Conservation (phyloP, 2,329 filamentous ascomycete genomes). For the Keithomyces neogunnii region DNA sequence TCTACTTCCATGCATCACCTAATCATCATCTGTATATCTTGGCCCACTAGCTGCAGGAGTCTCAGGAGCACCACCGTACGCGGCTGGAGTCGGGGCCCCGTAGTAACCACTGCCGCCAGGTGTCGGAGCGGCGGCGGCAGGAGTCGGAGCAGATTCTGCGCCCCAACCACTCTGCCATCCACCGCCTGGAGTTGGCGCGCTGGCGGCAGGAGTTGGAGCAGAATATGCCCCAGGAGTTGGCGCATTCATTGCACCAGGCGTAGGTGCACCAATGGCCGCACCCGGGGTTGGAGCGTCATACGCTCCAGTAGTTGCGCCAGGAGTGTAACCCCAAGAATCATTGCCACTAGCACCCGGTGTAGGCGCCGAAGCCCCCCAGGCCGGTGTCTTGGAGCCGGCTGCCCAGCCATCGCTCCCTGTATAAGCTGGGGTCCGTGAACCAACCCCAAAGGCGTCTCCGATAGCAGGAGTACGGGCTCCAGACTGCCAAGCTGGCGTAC, state of each 20-base stretch:
- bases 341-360: constrained; percentile 49
- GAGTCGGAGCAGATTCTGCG: constrained; percentile 57
- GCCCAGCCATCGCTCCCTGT: constrained; percentile 51
- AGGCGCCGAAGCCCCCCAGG: constrained; percentile 53
- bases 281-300: constrained; percentile 67
- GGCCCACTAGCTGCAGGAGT: constrained; percentile 54
- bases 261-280: constrained; percentile 49
- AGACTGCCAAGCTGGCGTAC: constrained; percentile 72
- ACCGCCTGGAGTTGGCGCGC: constrained; percentile 62
- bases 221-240: constrained; percentile 63
- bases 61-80: constrained; percentile 46
- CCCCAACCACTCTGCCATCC: constrained; percentile 53
- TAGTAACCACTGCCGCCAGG: constrained; percentile 59
- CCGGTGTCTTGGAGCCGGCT: constrained; percentile 69
- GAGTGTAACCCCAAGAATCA: constrained; percentile 53
- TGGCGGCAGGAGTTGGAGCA: constrained; percentile 55
- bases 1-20: neutral
- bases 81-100: constrained; percentile 57
- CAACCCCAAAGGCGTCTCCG: constrained; percentile 54
- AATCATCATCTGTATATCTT: constrained; percentile 44
- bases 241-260: constrained; percentile 54
- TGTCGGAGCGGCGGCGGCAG: constrained; percentile 58
- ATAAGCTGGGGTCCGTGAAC: constrained; percentile 62
- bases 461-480: constrained; percentile 62
- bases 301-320: constrained; percentile 36